Conservation (phyloP, 1,284 basidiomycete genomes). For the Sporisorium scitamineum region DNA sequence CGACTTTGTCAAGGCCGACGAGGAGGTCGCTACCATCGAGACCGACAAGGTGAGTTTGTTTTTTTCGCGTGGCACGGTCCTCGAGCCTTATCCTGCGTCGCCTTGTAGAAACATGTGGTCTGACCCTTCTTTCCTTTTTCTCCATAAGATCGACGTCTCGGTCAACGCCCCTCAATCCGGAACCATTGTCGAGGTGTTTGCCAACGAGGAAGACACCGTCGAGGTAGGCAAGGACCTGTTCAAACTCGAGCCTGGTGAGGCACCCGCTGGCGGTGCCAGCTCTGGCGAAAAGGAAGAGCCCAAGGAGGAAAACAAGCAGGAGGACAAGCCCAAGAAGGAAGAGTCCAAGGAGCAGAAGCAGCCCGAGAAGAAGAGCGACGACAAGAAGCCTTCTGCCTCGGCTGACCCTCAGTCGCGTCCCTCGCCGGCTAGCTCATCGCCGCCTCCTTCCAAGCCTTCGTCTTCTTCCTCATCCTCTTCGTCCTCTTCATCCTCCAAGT, state of each 20-base stretch:
- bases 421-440: conserved; percentile 21
- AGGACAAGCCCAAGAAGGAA: conserved; percentile 58
- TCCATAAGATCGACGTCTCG: conserved; percentile 87
- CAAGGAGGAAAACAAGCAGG: conserved; percentile 65
- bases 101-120: neutral
- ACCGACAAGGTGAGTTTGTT: conserved; percentile 86
- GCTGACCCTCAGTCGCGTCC: conserved; percentile 29
- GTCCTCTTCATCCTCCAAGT: conserved; percentile 23
- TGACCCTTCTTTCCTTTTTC: neutral
- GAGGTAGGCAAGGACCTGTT: conserved; percentile 94
- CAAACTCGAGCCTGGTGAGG: conserved; percentile 83
- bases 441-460: conserved; percentile 38
- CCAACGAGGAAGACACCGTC: conserved; percentile 92
- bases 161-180: conserved; percentile 93
- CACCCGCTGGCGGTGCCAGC: conserved; percentile 73
- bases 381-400: conserved; percentile 67
- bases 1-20: conserved; percentile 88
- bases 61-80: neutral
- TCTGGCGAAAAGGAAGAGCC: conserved; percentile 69
- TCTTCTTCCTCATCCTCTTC: conserved; percentile 22
- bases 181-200: conserved; percentile 86
- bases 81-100: no score
- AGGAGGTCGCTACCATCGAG: conserved; percentile 97
- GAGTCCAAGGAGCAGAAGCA: conserved; percentile 63
- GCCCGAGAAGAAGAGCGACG: conserved; percentile 68